Evolutionary conservation across 2,329 filamentous ascomycete genomes (phyloP), one percentile per base, ranked within the genome.

Genomic region (Aspergillus pseudoviridinutans): DNA sequence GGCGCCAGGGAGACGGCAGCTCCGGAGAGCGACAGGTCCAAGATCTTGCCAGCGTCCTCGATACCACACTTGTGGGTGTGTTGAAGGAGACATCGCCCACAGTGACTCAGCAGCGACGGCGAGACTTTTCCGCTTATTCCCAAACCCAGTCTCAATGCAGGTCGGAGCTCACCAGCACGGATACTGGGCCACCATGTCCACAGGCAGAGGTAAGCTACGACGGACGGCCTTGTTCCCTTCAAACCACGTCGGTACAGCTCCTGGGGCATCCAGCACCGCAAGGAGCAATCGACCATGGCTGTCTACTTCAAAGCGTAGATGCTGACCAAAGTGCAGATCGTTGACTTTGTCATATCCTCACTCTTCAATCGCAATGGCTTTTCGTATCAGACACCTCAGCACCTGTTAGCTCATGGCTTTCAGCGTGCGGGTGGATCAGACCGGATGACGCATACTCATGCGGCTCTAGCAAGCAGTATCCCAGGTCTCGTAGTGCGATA

Each of bases 351-450:
- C 28, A 84, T 97, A 46, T 92, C 88, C 85, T 80, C 84, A 9
- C 78, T 96, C 1, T 96, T 96, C 72, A 84, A 83, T 12, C 81
- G 83, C 64, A 74, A 78, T 17, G 76, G 79, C 32, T 70, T 70
- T 22, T 67, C 72, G 28, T 75, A 74, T 58, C 72, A 78, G 51
- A 84, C 82, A 67, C 87, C 88, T 1, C 82, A 84, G 52, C 90
- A 97, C 74, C 68, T 96, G 4, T 82, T 99, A 4, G 92, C 91
- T 64, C 88, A 96, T 78, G 93, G 93, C 25, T 96, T 87, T 66
- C 85, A 88, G 65, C 84, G 81, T 63, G 72, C 74, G 2, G 46
- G 65, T 65, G 24, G 60, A 63, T 41, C 65, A 69, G 41, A 67
- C 65, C 8, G 63, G 64, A 9, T 69, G 72, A 3, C 64, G 70